Evolutionary conservation across 2,329 filamentous ascomycete species (phyloP), one percentile per base, ranked within the genome.

Genomic region (Hymenoscyphus infarciens): DNA sequence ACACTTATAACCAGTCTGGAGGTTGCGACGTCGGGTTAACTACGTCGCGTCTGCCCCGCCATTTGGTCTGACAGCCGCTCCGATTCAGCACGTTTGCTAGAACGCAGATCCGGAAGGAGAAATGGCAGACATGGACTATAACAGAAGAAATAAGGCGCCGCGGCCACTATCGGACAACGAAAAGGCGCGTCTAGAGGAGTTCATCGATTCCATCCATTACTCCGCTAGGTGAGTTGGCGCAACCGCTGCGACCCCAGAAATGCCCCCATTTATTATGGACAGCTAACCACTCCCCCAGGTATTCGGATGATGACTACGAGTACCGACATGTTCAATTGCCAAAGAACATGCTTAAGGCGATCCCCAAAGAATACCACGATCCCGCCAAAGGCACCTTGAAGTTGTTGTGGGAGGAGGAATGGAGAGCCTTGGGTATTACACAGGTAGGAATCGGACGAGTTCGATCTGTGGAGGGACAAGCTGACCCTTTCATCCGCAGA

Each of bases 241-340:
- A 10, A 49, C 42, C 42, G 8, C 27, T 49, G 29, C 58, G 29
- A 60, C 29, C 19, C 16, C 42, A 62, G 10, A 22, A 7, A 31
- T 29, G 22, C n/a, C 3, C 3, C 22, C 22, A 27, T 13, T 35
- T 35, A 35, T 35, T 15, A 39, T 35, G 15, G 6, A 31, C 35
- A 4, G 27, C 33, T 66, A 69, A 67, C 33, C 15, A 54, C 49
- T 45, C 25, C 58, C 38, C 16, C 75, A 98, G 95, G 76, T 99
- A 99, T 77, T 93, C 89, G 31, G 95, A 99, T 74, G 88, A 86
- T 78, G 86, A 95, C 77, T 97, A 88, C 77, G 95, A 99, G 79
- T 99, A 99, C 79, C 91, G 95, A 68, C 95, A 99, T 77, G 95
- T 99, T 63, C 93, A 97, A 77, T 86, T 99, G 33, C 95, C 95